These are phyloP conservation scores for Speleostelium caveatum DNA, from an alignment of 78 protist species.

Conservation along the genomic window DNA sequence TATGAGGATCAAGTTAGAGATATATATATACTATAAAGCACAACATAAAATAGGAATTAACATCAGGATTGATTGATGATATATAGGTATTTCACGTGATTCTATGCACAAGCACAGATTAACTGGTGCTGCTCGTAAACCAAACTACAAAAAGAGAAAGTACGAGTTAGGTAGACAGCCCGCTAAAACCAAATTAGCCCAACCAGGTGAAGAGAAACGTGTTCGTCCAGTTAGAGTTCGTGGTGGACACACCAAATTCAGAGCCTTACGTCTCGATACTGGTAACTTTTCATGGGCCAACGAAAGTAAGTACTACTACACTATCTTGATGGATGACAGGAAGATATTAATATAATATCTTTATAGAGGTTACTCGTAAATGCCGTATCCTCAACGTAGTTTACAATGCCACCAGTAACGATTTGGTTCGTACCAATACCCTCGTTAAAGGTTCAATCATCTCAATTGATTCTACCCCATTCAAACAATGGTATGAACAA, in stretches of 20 bases:
- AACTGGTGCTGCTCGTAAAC: conserved; percentile 81
- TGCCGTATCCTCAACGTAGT: conserved; percentile 97
- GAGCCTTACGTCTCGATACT: conserved; percentile 99
- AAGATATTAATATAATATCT: background rate
- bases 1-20: too few species aligned
- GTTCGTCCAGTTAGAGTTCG: conserved; percentile 94
- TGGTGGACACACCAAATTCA: conserved; percentile 98
- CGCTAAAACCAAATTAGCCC: conserved; percentile 96
- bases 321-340: background rate
- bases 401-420: conserved; percentile 99
- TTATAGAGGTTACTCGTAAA: conserved; percentile 82
- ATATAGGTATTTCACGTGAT: conserved; percentile 83
- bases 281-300: conserved; percentile 98
- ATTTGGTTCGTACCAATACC: conserved; percentile 99
- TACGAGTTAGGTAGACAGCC: conserved; percentile 98
- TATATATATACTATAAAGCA: too few species aligned
- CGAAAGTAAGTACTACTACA: conserved; percentile 73
- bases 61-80: too few species aligned
- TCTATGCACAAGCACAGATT: conserved; percentile 79
- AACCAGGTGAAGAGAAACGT: conserved; percentile 81
- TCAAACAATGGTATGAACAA: conserved; percentile 97
- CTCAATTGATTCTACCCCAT: conserved; percentile 97
- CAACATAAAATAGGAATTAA: too few species aligned
- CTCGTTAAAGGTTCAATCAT: conserved; percentile 98
- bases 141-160: conserved; percentile 93